These are phyloP conservation scores for Vaccinium macrocarpon DNA, from an alignment of 148 eudicot genomes.

Conservation along the genomic window DNA sequence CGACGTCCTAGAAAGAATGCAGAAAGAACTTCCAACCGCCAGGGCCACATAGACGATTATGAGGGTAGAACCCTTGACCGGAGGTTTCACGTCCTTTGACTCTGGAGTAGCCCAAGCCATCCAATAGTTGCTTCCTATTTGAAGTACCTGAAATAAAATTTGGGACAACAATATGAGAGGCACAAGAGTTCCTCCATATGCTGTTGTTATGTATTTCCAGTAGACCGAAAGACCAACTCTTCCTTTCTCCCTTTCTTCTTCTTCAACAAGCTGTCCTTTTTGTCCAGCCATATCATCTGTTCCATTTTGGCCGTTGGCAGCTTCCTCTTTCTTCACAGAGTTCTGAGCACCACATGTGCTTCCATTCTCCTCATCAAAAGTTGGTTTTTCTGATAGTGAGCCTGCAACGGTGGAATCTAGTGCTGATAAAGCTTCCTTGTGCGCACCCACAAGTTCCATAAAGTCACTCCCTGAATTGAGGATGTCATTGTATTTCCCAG, in stretches of 20 bases:
- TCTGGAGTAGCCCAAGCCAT: conserved; percentile 68
- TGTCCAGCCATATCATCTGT: conserved; percentile 26
- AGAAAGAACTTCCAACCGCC: conserved; percentile 49
- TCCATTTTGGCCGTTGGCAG: conserved; percentile 19
- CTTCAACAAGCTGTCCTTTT: conserved; percentile 56
- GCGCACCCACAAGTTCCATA: conserved; percentile 61
- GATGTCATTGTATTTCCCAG: conserved; percentile 52
- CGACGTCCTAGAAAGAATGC: conserved; percentile 40
- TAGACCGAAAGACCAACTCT: conserved; percentile 52
- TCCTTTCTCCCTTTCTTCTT: conserved; percentile 66
- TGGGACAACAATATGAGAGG: conserved; percentile 50
- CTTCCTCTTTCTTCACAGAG: conserved; percentile 21
- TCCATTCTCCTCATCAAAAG: conserved; percentile 10
- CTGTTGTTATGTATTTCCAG: conserved; percentile 60
- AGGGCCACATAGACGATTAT: conserved; percentile 43
- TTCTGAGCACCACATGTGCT: not conserved
- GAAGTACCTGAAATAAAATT: conserved; percentile 49
- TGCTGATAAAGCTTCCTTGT: conserved; percentile 49
- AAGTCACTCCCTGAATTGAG: conserved; percentile 52
- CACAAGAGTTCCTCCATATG: conserved; percentile 53
- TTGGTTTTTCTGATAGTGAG: conserved; percentile 3
- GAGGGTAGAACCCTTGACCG: conserved; percentile 37
- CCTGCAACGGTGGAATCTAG: conserved; percentile 33
- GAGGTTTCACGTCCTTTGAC: conserved; percentile 35
- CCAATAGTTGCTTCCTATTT: conserved; percentile 61